Evolutionary conservation across 257 asterid species (phyloP).

Genomic region (Capsicum baccatum): DNA sequence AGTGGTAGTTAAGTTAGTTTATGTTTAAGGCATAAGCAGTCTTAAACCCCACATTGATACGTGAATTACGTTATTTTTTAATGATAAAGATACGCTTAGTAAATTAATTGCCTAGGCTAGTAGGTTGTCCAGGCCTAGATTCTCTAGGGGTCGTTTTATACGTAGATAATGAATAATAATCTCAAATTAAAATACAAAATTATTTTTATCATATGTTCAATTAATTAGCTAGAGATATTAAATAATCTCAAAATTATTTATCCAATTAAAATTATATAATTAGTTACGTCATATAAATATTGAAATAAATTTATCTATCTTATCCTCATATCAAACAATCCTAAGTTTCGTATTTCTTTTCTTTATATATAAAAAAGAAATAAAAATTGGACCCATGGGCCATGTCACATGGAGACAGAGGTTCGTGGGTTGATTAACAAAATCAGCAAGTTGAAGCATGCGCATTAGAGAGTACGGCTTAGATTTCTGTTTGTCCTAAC

Average conservation of each 20-base stretch:
- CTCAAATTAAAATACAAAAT: too few relatives aligned
- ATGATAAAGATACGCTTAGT: not conserved
- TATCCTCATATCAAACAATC: too few relatives aligned
- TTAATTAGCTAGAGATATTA: too few relatives aligned
- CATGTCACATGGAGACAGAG: conserved; percentile 16
- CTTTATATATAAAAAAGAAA: not conserved
- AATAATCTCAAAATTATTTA: too few relatives aligned
- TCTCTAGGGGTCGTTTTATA: too few relatives aligned
- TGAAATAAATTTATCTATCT: too few relatives aligned
- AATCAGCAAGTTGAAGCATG: conserved; percentile 29
- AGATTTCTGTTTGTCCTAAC: conserved; percentile 15
- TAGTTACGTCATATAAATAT: too few relatives aligned
- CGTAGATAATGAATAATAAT: too few relatives aligned
- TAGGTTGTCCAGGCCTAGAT: not conserved
- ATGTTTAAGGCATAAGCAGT: not conserved
- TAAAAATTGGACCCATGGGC: not conserved
- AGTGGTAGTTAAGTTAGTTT: conserved; percentile 43
- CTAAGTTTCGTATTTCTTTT: too few relatives aligned
- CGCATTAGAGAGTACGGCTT: conserved; percentile 25
- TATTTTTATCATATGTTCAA: too few relatives aligned
- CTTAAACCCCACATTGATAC: conserved; percentile 4
- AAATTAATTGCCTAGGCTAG: not conserved
- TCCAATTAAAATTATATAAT: too few relatives aligned
- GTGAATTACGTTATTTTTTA: not conserved
- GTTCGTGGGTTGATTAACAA: conserved; percentile 21